Percentiles rank a stretch among this genome's conserved stretches.
Evolutionary conservation across 352 stramenopile species (phyloP).

Genomic region (Pythium periplocum): DNA sequence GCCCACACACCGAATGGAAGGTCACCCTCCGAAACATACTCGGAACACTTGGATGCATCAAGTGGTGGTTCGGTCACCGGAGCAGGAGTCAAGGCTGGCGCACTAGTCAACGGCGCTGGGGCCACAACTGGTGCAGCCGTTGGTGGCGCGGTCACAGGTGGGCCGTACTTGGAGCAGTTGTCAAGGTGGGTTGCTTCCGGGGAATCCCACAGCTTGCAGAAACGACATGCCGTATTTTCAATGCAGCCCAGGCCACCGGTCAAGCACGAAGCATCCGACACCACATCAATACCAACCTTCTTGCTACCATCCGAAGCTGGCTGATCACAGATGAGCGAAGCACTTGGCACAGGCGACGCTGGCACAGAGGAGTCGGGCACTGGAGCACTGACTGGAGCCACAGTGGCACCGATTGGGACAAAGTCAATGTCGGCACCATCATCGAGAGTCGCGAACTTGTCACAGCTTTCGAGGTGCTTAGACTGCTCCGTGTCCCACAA

Average conservation of each 20-base stretch:
- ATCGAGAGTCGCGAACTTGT: no score
- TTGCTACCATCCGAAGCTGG: neutral
- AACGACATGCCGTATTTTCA: neutral
- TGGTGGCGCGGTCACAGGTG: no score
- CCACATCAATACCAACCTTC: neutral
- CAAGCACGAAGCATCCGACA: neutral
- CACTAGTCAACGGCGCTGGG: no score
- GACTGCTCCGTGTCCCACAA: no score
- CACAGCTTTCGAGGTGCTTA: no score
- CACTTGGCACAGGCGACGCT: neutral
- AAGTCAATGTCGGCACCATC: no score
- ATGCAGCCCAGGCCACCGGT: slow-evolving; percentile 1
- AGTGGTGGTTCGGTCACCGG: neutral
- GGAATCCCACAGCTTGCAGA: slow-evolving; percentile 1
- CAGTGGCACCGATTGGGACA: no score
- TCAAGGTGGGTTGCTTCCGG: no score
- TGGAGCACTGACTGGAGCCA: neutral
- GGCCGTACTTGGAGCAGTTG: no score
- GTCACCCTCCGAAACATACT: slow-evolving; percentile 11
- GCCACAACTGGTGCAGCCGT: no score
- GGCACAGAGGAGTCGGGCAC: slow-evolving; percentile 5
- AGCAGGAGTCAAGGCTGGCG: neutral
- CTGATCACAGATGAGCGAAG: neutral
- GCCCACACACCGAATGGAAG: slow-evolving; percentile 5
- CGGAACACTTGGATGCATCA: slow-evolving; percentile 3